Evolutionary conservation across 257 asterid species (phyloP), one percentile per base, ranked within the genome.

Genomic region (Agastache rugosa): DNA sequence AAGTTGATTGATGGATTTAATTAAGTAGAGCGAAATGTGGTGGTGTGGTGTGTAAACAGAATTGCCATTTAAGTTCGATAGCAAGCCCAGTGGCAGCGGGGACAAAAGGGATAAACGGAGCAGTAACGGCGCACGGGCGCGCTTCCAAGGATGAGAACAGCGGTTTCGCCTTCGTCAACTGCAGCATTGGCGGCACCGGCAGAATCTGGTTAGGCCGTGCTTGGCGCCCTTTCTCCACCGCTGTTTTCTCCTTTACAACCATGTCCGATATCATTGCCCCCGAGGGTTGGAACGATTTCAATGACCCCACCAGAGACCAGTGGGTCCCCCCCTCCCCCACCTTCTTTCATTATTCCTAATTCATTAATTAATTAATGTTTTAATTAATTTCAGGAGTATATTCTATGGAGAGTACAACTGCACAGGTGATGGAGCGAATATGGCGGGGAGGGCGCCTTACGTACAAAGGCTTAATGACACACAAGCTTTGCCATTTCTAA

Each of bases 151-250:
- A 90, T 0, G 99, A 90, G 75, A 88, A 94, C 73, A 90, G 97
- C 41, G 96, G 99, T 1, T 94, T 82, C 20, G 86, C 83, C 3
- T 94, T 92, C 27, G 85, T 86, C 1, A 90, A 90, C 53, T 87
- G 98, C 82, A 89, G 75, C 78, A 65, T 94, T 14, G 93, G 97
- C 4, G 99, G 97, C 14, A 90, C 87, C 0, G 99, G 99, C 1
- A 83, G 99, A 62, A 86, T 94, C 4, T 94, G 99, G 97, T 81
- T 92, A 0, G 99, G 99, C 1, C 83, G 99, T 8, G 99, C 99
- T 0, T 94, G 99, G 99, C 71, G 95, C 76, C 97, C 97, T 4
- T 94, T 83, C 88, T 90, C 99, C 51, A 87, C 97, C 0, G 96
- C 87, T 3, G 86, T 94, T 14, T 92, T 92, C 35, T 77, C 91